Conservation (phyloP, 2,329 filamentous ascomycete genomes). For the Colletotrichum aenigma region DNA sequence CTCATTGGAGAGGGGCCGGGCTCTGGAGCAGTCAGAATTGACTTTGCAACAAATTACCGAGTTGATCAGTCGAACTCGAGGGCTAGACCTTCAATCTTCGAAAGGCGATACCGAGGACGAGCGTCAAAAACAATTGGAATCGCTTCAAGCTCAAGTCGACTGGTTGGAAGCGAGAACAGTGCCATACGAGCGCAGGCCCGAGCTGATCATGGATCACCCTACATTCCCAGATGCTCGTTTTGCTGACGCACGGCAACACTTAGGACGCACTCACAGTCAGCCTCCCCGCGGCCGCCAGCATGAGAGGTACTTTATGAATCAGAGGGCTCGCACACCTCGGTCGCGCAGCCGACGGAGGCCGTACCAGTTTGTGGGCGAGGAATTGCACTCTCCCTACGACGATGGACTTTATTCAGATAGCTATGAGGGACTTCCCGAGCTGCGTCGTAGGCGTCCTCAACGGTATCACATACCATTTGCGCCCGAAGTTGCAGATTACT, state of each 20-base stretch:
- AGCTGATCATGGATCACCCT: not conserved
- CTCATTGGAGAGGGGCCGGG: not conserved
- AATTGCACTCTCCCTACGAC: not conserved
- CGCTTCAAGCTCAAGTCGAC: not conserved
- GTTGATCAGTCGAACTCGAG: not conserved
- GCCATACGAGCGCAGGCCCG: not conserved
- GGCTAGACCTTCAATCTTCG: not conserved
- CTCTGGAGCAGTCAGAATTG: not conserved
- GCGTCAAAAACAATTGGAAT: not conserved
- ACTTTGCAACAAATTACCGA: not conserved
- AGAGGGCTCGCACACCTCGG: not conserved
- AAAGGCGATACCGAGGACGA: not conserved
- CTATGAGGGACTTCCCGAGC: not conserved
- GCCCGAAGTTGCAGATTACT: not conserved
- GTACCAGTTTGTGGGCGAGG: not conserved
- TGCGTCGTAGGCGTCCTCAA: not conserved
- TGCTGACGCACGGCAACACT: not conserved
- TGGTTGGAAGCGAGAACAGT: not conserved
- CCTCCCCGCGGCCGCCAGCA: not conserved
- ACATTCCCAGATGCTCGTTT: not conserved
- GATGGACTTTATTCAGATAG: not conserved
- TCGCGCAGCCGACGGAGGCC: not conserved
- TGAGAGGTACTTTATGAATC: not conserved
- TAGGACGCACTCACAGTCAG: not conserved
- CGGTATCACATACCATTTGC: accelerated